These are phyloP conservation scores for Phytopythium montanum DNA, from an alignment of 352 stramenopile genomes.

Conservation along the genomic window DNA sequence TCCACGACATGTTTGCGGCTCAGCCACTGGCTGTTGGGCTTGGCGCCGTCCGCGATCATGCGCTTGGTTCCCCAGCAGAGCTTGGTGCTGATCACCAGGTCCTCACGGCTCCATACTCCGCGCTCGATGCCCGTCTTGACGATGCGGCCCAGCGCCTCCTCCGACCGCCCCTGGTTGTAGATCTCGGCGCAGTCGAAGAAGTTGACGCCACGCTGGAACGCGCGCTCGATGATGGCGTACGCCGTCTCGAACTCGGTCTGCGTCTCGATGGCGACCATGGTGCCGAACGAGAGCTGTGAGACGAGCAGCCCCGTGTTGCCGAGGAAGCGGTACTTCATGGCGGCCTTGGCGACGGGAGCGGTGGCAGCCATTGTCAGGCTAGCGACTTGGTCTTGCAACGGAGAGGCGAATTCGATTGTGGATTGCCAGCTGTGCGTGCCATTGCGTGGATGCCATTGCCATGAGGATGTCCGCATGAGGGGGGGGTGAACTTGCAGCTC, in stretches of 20 bases:
- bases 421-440: no score
- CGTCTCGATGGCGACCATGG: not conserved
- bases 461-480: no score
- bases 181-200: not conserved
- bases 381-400: not conserved
- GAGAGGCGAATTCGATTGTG: no score
- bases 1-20: not conserved
- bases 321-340: constrained; percentile 43
- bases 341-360: not conserved
- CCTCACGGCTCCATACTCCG: not conserved
- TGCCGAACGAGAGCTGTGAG: constrained; percentile 29
- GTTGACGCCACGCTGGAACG: not conserved
- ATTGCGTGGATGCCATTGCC: no score
- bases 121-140: not conserved
- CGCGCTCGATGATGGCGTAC: not conserved
- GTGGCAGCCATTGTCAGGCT: not conserved
- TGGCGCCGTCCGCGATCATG: not conserved
- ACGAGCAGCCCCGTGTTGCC: constrained; percentile 31
- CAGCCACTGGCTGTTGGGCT: not conserved
- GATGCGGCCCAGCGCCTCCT: not conserved
- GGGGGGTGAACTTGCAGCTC: no score
- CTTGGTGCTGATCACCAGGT: not conserved
- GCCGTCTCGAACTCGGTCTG: not conserved
- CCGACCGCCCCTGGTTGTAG: not conserved
- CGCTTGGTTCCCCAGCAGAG: not conserved